These are phyloP conservation scores for Tagetes patula DNA, from an alignment of 129 eudicot species.

Conservation along the genomic window DNA sequence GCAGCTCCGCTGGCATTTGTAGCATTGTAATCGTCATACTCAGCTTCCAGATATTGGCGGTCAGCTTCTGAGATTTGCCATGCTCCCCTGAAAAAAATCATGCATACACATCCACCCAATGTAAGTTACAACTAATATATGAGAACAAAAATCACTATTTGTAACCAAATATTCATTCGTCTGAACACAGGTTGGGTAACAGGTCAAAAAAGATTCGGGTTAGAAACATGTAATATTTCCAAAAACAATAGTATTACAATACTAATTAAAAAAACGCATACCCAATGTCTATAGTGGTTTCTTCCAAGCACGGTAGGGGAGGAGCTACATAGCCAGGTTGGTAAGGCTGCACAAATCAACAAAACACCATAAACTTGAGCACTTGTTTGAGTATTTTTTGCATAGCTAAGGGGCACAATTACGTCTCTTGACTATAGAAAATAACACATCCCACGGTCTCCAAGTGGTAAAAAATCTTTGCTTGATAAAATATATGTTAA, in stretches of 20 bases:
- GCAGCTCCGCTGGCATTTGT: constrained; percentile 87
- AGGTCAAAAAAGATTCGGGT: not conserved
- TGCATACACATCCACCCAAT: not conserved
- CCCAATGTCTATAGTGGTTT: constrained; percentile 91
- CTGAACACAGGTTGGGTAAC: not conserved
- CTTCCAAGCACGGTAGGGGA: constrained; percentile 69
- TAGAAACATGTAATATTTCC: not conserved
- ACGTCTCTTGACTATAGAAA: not conserved
- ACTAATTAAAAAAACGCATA: constrained; percentile 20
- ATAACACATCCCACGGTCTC: not conserved
- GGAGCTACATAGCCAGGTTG: constrained; percentile 90
- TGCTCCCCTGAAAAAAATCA: constrained; percentile 55
- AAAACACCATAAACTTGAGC: not conserved
- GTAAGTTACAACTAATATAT: constrained; percentile 4
- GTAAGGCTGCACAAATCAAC: constrained; percentile 61
- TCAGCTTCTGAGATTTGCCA: constrained; percentile 96
- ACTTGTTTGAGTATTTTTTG: not conserved
- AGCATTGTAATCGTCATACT: constrained; percentile 75
- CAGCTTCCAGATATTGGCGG: constrained; percentile 84
- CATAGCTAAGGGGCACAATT: not conserved
- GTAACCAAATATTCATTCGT: not conserved
- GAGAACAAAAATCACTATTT: not conserved
- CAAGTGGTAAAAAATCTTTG: not conserved
- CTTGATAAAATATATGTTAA: not conserved
- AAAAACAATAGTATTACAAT: not conserved